phyloP scores from a whole-genome alignment of 2,329 filamentous ascomycete genomes.

The Diaporthe sp. region DNA sequence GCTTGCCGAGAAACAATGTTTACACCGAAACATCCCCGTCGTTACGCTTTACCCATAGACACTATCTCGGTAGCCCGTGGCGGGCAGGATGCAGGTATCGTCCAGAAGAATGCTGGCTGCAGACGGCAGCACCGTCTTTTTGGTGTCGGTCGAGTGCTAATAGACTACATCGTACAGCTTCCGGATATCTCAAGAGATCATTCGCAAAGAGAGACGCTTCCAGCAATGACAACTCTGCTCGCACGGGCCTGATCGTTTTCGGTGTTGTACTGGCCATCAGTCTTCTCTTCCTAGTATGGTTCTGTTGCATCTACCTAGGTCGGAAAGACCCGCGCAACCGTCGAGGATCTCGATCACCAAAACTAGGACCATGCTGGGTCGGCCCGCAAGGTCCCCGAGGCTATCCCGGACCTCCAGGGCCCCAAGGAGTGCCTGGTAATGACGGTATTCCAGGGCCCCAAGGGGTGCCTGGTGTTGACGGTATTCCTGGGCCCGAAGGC shows the following conservation, averaged over 20 bases:
- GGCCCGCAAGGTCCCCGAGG: neutral
- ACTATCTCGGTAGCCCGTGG: neutral
- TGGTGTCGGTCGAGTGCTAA: neutral
- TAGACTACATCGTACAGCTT: neutral
- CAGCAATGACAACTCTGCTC: neutral
- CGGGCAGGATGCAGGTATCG: neutral
- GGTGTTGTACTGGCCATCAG: conserved; percentile 4
- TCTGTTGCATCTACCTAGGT: conserved; percentile 1
- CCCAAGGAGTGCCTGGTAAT: neutral
- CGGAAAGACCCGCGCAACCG: neutral
- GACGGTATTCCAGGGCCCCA: neutral
- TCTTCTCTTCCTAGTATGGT: conserved; percentile 1
- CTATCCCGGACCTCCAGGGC: neutral
- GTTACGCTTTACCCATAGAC: neutral
- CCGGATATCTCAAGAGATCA: neutral
- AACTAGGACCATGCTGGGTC: no score
- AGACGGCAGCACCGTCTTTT: neutral
- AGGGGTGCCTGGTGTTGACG: neutral
- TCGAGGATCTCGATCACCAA: neutral
- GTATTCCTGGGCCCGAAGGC: neutral
- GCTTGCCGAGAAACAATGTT: neutral
- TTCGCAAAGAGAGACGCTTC: neutral
- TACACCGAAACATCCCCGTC: neutral
- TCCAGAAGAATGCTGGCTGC: no score
- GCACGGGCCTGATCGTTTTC: conserved; percentile 16